Conservation (phyloP, 805 yeast genomes). For the Wickerhamiella occidentalis region DNA sequence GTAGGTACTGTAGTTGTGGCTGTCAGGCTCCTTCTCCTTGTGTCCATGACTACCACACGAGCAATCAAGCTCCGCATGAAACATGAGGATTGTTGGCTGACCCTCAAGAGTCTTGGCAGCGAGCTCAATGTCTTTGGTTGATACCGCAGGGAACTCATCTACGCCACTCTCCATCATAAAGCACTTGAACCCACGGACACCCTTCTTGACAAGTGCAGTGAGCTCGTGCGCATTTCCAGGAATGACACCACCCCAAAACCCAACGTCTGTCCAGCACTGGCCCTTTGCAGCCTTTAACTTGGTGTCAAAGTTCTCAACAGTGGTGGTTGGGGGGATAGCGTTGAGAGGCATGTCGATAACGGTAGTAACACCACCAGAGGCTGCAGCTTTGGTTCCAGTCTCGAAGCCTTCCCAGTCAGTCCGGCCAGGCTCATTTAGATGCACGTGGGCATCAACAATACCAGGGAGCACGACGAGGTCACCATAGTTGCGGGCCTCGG, state of each 20-base stretch:
- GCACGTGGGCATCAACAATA: conserved; percentile 87
- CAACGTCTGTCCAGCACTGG: conserved; percentile 86
- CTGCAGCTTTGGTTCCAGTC: conserved; percentile 89
- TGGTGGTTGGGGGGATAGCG: conserved; percentile 93
- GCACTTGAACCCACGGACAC: conserved; percentile 91
- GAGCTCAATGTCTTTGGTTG: conserved; percentile 44
- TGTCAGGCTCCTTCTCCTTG: conserved; percentile 29
- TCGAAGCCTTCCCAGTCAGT: conserved; percentile 98
- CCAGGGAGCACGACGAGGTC: conserved; percentile 79
- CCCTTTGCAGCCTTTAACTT: conserved; percentile 69
- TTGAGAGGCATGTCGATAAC: conserved; percentile 93
- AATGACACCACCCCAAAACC: conserved; percentile 91
- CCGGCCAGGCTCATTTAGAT: conserved; percentile 89
- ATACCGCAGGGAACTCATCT: conserved; percentile 82
- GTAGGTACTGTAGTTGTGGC: conserved; percentile 59
- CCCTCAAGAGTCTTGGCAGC: conserved; percentile 57
- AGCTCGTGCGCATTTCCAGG: conserved; percentile 65
- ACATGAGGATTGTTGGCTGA: conserved; percentile 63
- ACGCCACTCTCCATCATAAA: conserved; percentile 89
- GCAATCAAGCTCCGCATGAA: conserved; percentile 80
- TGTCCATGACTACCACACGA: neutral
- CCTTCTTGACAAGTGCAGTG: conserved; percentile 64
- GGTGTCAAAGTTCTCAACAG: conserved; percentile 56
- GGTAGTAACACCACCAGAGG: conserved; percentile 92
- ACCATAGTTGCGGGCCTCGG: conserved; percentile 37